Evolutionary conservation across 1,284 basidiomycete species (phyloP).

Genomic region (Papiliotrema laurentii): DNA sequence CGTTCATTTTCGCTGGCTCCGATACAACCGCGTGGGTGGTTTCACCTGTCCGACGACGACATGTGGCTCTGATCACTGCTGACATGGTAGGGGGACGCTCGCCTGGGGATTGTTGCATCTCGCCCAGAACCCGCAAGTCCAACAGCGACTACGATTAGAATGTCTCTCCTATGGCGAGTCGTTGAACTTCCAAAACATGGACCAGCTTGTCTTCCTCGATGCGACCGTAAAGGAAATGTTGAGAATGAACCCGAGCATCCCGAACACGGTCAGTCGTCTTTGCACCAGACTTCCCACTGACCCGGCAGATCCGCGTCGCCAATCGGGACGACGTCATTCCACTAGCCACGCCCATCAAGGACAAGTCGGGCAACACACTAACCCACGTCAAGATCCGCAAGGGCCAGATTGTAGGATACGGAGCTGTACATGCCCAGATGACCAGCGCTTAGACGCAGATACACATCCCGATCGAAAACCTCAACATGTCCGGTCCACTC

Average conservation of each 20-base stretch:
- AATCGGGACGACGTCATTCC: conserved; percentile 27
- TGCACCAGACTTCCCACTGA: neutral
- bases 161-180: conserved; percentile 18
- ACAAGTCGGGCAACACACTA: conserved; percentile 12
- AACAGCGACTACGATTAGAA: conserved; percentile 18
- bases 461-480: conserved; percentile 26
- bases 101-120: conserved; percentile 19
- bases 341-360: conserved; percentile 19
- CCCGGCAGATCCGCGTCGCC: conserved; percentile 18
- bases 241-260: conserved; percentile 16
- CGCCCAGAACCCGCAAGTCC: conserved; percentile 15
- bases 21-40: conserved; percentile 24
- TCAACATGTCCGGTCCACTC: conserved; percentile 18
- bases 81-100: conserved; percentile 15
- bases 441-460: conserved; percentile 5
- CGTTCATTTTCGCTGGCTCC: conserved; percentile 30
- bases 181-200: conserved; percentile 21
- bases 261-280: conserved; percentile 4
- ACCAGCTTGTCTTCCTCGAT: conserved; percentile 23
- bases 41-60: neutral
- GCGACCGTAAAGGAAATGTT: conserved; percentile 26
- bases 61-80: neutral
- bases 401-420: neutral
- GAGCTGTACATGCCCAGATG: neutral
- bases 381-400: conserved; percentile 14